These are phyloP conservation scores for Heliamphora pulchella DNA, from an alignment of 179 eudicot genomes.

Conservation along the genomic window DNA sequence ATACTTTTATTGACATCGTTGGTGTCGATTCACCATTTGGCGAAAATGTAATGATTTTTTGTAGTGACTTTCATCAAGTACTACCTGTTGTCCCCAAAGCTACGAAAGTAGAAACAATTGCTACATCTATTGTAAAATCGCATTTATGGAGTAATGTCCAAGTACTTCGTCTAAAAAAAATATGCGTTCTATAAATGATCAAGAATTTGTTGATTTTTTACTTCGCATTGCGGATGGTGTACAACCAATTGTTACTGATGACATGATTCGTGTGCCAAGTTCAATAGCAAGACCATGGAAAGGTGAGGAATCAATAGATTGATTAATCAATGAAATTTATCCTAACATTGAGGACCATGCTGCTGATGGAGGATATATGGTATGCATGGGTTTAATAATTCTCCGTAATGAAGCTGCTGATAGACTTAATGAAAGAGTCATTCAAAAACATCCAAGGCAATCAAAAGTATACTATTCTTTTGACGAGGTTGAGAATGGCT, in stretches of 20 bases:
- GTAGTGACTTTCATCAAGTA: constrained; percentile 1
- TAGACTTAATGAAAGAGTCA: background rate
- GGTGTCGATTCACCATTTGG: background rate
- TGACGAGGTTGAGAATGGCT: background rate
- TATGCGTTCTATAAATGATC: constrained; percentile 3
- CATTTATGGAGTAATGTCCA: background rate
- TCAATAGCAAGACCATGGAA: background rate
- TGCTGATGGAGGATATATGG: background rate
- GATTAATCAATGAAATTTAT: background rate
- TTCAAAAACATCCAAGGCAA: background rate
- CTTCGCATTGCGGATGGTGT: background rate
- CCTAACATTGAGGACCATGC: background rate
- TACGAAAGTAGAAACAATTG: background rate
- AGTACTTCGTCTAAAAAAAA: background rate
- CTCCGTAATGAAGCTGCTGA: background rate
- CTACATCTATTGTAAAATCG: background rate
- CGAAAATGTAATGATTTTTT: background rate
- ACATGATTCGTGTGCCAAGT: background rate
- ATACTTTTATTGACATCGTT: background rate
- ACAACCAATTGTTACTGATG: background rate
- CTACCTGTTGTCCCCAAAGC: background rate
- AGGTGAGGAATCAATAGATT: constrained; percentile 6
- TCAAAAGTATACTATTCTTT: background rate
- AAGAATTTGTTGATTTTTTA: background rate
- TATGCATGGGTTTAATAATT: background rate